Evolutionary conservation across 495 filamentous ascomycete species (phyloP).

Genomic region (Margaritispora aquatica): DNA sequence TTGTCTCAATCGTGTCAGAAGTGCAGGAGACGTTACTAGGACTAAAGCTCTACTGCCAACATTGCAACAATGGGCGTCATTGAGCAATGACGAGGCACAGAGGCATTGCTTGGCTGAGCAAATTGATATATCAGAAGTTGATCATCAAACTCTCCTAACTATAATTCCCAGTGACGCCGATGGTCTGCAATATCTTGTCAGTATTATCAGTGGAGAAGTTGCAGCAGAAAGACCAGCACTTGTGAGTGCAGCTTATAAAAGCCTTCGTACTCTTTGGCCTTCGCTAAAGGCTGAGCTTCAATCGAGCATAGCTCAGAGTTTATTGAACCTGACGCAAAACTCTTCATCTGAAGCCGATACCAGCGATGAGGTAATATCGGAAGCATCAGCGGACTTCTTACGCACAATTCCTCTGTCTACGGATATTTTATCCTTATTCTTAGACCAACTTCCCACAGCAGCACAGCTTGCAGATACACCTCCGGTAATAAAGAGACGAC

Average conservation of each 20-base stretch:
- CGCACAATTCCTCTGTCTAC: slow-evolving; percentile 62
- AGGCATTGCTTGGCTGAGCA: slow-evolving; percentile 43
- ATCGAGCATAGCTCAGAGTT: slow-evolving; percentile 46
- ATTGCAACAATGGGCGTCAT: slow-evolving; percentile 55
- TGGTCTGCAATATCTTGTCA: slow-evolving; percentile 54
- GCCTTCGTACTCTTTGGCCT: slow-evolving; percentile 63
- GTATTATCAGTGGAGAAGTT: slow-evolving; percentile 43
- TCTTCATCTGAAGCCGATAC: background rate
- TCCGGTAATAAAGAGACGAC: slow-evolving; percentile 65
- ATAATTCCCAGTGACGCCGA: slow-evolving; percentile 62
- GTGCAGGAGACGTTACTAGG: slow-evolving; percentile 57
- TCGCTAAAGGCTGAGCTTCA: slow-evolving; percentile 60
- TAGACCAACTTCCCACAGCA: slow-evolving; percentile 62
- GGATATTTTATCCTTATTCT: slow-evolving; percentile 57
- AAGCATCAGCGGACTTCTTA: slow-evolving; percentile 61
- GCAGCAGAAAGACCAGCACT: slow-evolving; percentile 41
- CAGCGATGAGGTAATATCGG: slow-evolving; percentile 22
- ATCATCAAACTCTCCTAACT: slow-evolving; percentile 52
- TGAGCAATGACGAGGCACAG: slow-evolving; percentile 33
- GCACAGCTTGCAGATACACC: slow-evolving; percentile 56
- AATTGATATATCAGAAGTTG: slow-evolving; percentile 50
- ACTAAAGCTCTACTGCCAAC: slow-evolving; percentile 64
- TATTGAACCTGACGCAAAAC: slow-evolving; percentile 35
- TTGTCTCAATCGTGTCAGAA: slow-evolving; percentile 64
- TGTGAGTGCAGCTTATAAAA: slow-evolving; percentile 53